A percentile compares a stretch with the other conserved stretches of the same genome.
Evolutionary conservation across 805 yeast species (phyloP).

Genomic region (Starmera amethionina): DNA sequence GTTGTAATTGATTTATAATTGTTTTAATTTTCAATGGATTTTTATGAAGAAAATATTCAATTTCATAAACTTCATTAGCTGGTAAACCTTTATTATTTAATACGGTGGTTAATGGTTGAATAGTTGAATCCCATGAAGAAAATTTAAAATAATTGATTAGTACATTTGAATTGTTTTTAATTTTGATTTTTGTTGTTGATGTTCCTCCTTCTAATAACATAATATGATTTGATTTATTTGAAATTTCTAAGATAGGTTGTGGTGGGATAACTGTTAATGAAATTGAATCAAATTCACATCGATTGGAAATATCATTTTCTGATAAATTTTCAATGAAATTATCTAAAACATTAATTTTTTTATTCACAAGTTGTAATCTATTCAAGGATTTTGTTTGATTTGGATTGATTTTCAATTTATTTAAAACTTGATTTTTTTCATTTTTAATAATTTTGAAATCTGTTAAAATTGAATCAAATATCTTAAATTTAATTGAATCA

Average conservation of each 20-base stretch:
- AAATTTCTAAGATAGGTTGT: slow-evolving; percentile 54
- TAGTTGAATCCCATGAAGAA: slow-evolving; percentile 64
- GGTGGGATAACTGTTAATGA: slow-evolving; percentile 26
- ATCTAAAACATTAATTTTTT: slow-evolving; percentile 1
- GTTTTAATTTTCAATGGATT: slow-evolving; percentile 41
- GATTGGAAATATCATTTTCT: slow-evolving; percentile 5
- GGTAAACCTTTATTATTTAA: slow-evolving; percentile 38
- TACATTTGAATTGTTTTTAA: slow-evolving; percentile 52
- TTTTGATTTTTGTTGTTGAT: slow-evolving; percentile 34
- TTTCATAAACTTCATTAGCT: slow-evolving; percentile 60
- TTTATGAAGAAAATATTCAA: slow-evolving; percentile 57
- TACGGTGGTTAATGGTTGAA: slow-evolving; percentile 50
- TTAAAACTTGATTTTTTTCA: slow-evolving; percentile 17
- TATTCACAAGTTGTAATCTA: slow-evolving; percentile 3
- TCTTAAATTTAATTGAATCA: slow-evolving; percentile 38
- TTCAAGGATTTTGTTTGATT: not conserved
- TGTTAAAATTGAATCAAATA: slow-evolving; percentile 40
- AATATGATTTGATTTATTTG: slow-evolving; percentile 40
- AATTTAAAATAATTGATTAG: slow-evolving; percentile 48
- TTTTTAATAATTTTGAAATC: slow-evolving; percentile 30
- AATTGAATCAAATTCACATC: slow-evolving; percentile 20
- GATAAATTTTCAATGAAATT: slow-evolving; percentile 8
- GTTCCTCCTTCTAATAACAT: slow-evolving; percentile 77
- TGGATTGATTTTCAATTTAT: slow-evolving; percentile 17
- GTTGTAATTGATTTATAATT: slow-evolving; percentile 16